Evolutionary conservation across 768 basidiomycete species (phyloP), one percentile per base, ranked within the genome.

Genomic region (Auriscalpium orientale): DNA sequence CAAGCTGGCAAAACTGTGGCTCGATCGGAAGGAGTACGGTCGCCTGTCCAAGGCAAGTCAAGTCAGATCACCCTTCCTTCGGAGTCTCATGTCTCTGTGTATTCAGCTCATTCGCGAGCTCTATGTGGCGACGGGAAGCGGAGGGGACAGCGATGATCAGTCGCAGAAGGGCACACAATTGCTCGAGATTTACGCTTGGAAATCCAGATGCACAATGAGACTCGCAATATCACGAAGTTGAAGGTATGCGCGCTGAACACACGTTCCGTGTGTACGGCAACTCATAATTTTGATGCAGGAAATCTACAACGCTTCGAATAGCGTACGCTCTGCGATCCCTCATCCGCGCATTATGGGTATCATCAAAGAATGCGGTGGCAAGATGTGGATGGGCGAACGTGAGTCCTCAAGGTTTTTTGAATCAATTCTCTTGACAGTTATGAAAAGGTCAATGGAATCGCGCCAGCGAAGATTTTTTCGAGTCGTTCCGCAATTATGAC

Each of bases 371-470:
- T 98, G 95, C 62, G 97, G 97, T 15, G 97, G 97, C 2, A 99
- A 99, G 74, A 99, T 99, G 97, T 98, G 97, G 95, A 98, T 99
- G 97, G 93, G 91, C 56, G 97, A 98, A 78, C 89, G 95, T 88
- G 70, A 65, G 85, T 64, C 6, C 40, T 8, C 3, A 34, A 6
- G 18, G 21, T 48, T 3, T 48, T 15, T 50, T 18, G 15, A 33
- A 40, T 45, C 46, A 13, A 51, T 16, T 16, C 46, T 21, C 21
- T 10, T 38, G 33, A 48, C 53, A 28, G 13, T 44, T 34, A 34
- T 54, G 12, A 38, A 28, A 66, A 94, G 91, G 90, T 56, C 91
- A 97, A 74, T 99, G 95, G 95, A 88, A 90, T 55, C 84, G 91
- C 56, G 97, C 97, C 0, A 95, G 92, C 60, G 91, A 93, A 68